Percentiles rank a stretch among this genome's conserved stretches.
phyloP scores from a whole-genome alignment of 371 early-diverging fungal species.

The Apophysomyces trapeziformis region DNA sequence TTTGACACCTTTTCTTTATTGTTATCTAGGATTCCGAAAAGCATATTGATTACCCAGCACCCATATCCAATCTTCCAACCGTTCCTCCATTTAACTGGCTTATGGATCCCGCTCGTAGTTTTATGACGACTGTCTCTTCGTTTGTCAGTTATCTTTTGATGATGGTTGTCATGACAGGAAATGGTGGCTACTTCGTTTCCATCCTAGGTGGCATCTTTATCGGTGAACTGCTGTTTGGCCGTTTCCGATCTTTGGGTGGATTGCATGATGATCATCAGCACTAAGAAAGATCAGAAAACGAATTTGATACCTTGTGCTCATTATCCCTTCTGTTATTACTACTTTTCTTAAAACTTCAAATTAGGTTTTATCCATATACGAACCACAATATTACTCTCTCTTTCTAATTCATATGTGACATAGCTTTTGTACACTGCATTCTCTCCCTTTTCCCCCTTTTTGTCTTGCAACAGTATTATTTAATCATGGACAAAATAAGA shows the following conservation, averaged over 20 bases:
- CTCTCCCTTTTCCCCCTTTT: too few species aligned
- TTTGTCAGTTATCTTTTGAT: constrained; percentile 72
- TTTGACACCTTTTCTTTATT: background rate
- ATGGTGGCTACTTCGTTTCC: constrained; percentile 71
- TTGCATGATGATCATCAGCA: constrained; percentile 36
- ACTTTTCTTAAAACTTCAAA: too few species aligned
- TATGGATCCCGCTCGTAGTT: constrained; percentile 54
- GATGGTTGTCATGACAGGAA: constrained; percentile 85
- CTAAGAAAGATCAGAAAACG: constrained; percentile 51
- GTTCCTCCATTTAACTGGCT: constrained; percentile 59
- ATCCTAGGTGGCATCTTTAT: constrained; percentile 69
- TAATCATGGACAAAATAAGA: too few species aligned
- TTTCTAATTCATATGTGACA: too few species aligned
- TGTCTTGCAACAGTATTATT: too few species aligned
- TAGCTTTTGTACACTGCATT: too few species aligned
- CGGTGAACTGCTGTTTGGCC: constrained; percentile 69
- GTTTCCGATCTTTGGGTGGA: constrained; percentile 44
- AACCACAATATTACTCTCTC: too few species aligned
- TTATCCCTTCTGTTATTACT: background rate
- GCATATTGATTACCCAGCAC: constrained; percentile 20
- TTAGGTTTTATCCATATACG: too few species aligned
- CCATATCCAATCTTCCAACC: constrained; percentile 33
- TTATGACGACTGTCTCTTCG: constrained; percentile 49
- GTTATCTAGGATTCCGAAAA: background rate
- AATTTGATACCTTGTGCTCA: constrained; percentile 42